Percentiles rank a stretch among this genome's conserved stretches.
Evolutionary conservation across 2,329 filamentous ascomycete species (phyloP).

Genomic region (Allantophomopsis cytisporea): DNA sequence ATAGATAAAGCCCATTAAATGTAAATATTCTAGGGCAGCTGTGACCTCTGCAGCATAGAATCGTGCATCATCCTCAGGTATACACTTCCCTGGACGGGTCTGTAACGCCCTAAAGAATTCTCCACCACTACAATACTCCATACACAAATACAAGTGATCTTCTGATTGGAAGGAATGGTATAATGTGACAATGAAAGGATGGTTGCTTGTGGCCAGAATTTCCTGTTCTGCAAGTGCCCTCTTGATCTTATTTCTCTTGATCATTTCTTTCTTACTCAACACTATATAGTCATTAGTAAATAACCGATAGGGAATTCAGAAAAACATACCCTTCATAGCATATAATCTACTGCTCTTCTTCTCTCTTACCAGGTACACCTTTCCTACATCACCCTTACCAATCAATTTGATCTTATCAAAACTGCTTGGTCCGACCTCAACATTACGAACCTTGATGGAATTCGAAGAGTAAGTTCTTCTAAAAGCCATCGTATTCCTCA

Average conservation of each 20-base stretch:
- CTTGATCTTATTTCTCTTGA: conserved; percentile 99
- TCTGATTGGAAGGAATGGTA: conserved; percentile 99
- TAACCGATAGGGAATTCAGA: conserved; percentile 1
- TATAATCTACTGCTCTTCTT: conserved; percentile 95
- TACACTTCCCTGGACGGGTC: conserved; percentile 92
- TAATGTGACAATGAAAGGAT: conserved; percentile 95
- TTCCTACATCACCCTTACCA: conserved; percentile 95
- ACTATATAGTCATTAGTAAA: conserved; percentile 42
- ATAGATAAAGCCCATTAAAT: conserved; percentile 99
- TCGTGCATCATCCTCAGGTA: conserved; percentile 88
- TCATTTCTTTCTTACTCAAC: conserved; percentile 99
- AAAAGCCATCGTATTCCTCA: conserved; percentile 62
- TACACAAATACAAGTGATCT: conserved; percentile 96
- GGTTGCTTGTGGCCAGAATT: conserved; percentile 95
- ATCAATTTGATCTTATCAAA: conserved; percentile 99
- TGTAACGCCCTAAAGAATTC: conserved; percentile 97
- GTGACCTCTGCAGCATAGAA: conserved; percentile 98
- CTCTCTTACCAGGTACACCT: conserved; percentile 93
- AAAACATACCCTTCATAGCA: conserved; percentile 83
- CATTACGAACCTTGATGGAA: conserved; percentile 95
- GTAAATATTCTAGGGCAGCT: conserved; percentile 88
- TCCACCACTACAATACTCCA: conserved; percentile 98
- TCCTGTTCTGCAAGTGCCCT: conserved; percentile 93
- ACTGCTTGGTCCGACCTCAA: conserved; percentile 87
- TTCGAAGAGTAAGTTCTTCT: conserved; percentile 96